Evolutionary conservation across 805 yeast genomes (phyloP), one percentile per base, ranked within the genome.

Genomic region (Candida suzukii): DNA sequence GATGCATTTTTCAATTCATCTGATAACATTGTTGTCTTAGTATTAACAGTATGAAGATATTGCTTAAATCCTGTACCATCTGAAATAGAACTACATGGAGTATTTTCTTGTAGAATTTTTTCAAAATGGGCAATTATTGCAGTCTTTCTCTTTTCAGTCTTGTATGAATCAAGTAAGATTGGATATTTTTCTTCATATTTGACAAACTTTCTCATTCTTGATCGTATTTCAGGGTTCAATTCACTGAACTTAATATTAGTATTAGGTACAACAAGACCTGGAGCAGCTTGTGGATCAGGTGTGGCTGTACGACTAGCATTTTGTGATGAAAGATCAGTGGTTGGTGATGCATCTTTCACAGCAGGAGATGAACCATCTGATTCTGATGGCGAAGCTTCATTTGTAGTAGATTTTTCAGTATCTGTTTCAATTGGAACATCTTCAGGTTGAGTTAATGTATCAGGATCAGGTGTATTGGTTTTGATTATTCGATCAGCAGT

Each of bases 171-270:
- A 39, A 88, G 70, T 14, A 91, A 66, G 34, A 78, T 65, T 0
- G 99, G 99, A 56, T 93, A 91, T 58, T 88, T 88, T 39, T 83
- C 83, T 58, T 91, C 98, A 59, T 90, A 91, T 58, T 88, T 88
- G 42, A 73, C 77, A 54, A 84, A 86, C 64, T 87, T 90, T 42
- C 73, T 72, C 59, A 88, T 61, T 52, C 81, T 83, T 6, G 78
- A 62, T 44, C 74, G 72, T 16, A 88, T 61, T 4, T 73, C 77
- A 2, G 73, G 71, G 0, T 87, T 77, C 27, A 83, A 56, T 2
- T 69, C 70, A n/a, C 65, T 31, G 9, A 43, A 46, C 27, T 41
- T 64, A 7, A 71, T 40, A 32, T 63, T 57, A 2, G 60, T 61
- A 37, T 56, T 65, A 31, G 59, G 54, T 16, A 52, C 48, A 35